Evolutionary conservation across 2,329 filamentous ascomycete species (phyloP), one percentile per base, ranked within the genome.

Genomic region (Fusarium albosuccineum): DNA sequence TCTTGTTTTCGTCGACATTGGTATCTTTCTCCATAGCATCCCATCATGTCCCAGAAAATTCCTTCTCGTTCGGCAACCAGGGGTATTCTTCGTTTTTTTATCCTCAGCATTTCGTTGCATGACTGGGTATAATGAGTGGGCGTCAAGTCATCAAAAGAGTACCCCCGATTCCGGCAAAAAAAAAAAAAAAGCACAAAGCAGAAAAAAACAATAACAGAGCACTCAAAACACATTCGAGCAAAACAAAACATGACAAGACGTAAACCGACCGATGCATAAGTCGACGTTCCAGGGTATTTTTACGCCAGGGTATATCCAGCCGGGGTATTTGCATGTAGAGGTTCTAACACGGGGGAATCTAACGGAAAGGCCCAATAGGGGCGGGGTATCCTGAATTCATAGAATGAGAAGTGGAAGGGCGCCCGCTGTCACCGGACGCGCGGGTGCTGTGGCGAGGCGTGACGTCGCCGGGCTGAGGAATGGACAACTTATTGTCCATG

Each of bases 381-480:
- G 89, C 93, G 87, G 93, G 92, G 92, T 96, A 96, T 93, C 93
- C 93, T 89, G 93, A 95, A 92, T 89, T 89, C 78, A 91, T 92
- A 87, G 93, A 97, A 91, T 97, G 92, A 84, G 93, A 96, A 84
- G 93, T 97, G 77, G 92, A 95, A 79, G 93, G 93, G 78, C 93
- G 92, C 79, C 93, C 93, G 85, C 92, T 96, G 82, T 97, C 93
- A 79, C 92, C 93, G 78, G 93, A 97, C 78, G 90, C 90, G 79
- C 93, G 91, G 79, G 91, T 86, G 79, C 90, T 89, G 82, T 97
- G 93, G 80, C 92, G 91, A 69, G 93, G 92, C 40, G 93, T 97
- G 72, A 89, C 86, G 79, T 97, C 93, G 77, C 93, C 93, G 65
- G 92, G 87, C 76, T 92, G 85, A 78, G 91, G 84, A 66, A 90